Percentiles rank a stretch among this genome's conserved stretches.
These are phyloP conservation scores for Carex parvula DNA, from an alignment of 176 grass and related monocot species.

Conservation along the genomic window DNA sequence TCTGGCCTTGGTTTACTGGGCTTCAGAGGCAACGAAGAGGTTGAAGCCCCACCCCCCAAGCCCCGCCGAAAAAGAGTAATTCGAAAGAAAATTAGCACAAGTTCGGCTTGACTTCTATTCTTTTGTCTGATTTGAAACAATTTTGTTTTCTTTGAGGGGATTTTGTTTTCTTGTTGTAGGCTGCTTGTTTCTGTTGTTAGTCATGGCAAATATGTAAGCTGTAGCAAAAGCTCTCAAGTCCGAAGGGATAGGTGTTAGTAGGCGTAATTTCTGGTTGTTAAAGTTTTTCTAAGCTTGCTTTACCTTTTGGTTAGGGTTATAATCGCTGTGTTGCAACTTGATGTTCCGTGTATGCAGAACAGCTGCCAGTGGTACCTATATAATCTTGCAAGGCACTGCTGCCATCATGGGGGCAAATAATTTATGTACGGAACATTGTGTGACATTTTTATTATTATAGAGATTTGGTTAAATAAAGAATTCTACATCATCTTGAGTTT, in stretches of 20 bases:
- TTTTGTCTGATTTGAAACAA: slow-evolving; percentile 37
- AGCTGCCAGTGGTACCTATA: not conserved
- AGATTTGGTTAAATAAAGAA: not conserved
- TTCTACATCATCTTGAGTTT: not conserved
- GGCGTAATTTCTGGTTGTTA: slow-evolving; percentile 7
- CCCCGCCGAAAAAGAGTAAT: slow-evolving; percentile 82
- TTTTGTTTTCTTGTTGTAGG: not conserved
- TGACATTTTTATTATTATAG: slow-evolving; percentile 16
- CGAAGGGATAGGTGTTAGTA: not conserved
- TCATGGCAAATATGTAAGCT: slow-evolving; percentile 8
- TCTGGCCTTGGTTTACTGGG: slow-evolving; percentile 89
- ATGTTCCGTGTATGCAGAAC: slow-evolving; percentile 5
- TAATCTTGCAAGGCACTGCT: not conserved
- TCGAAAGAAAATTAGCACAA: slow-evolving; percentile 61
- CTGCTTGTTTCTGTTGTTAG: slow-evolving; percentile 10
- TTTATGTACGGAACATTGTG: not conserved
- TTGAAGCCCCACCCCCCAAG: slow-evolving; percentile 44
- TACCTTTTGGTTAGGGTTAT: not conserved
- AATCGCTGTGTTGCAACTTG: not conserved
- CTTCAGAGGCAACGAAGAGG: slow-evolving; percentile 62
- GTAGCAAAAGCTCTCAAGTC: not conserved
- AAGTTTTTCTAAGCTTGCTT: not conserved
- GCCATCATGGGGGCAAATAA: not conserved
- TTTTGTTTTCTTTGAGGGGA: slow-evolving; percentile 58
- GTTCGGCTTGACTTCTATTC: slow-evolving; percentile 40